Conservation (phyloP, 768 basidiomycete genomes). For the Leccinum pellstonianum region DNA sequence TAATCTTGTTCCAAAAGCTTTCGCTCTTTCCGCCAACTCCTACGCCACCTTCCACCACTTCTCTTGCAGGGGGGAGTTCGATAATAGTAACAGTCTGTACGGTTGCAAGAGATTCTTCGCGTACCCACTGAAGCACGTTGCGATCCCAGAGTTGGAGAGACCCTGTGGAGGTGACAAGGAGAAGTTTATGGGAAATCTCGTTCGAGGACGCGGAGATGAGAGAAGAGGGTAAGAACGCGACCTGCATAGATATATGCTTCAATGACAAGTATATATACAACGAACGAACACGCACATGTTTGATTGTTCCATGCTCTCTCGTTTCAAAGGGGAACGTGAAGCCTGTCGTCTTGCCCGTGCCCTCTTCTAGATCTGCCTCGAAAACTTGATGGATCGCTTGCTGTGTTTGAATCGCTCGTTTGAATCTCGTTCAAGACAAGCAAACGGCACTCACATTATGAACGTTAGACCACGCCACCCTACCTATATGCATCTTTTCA, state of each 20-base stretch:
- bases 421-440: neutral
- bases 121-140: slow-evolving; percentile 61
- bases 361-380: slow-evolving; percentile 45
- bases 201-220: slow-evolving; percentile 32
- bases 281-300: slow-evolving; percentile 48
- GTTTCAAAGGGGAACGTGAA: slow-evolving; percentile 68
- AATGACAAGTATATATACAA: neutral
- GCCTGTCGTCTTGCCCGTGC: slow-evolving; percentile 47
- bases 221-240: slow-evolving; percentile 49
- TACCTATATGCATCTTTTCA: slow-evolving; percentile 54
- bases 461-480: slow-evolving; percentile 65
- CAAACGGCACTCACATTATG: slow-evolving; percentile 44
- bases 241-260: slow-evolving; percentile 32
- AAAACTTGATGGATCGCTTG: slow-evolving; percentile 53
- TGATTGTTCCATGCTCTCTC: slow-evolving; percentile 61
- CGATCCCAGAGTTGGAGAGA: slow-evolving; percentile 74
- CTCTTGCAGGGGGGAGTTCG: slow-evolving; percentile 64
- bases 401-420: slow-evolving; percentile 34
- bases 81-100: slow-evolving; percentile 67
- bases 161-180: slow-evolving; percentile 73
- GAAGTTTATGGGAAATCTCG: slow-evolving; percentile 39
- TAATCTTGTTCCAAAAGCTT: slow-evolving; percentile 47
- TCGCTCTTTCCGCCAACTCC: slow-evolving; percentile 32
- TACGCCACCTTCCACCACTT: slow-evolving; percentile 20
- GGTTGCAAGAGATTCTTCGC: slow-evolving; percentile 77